Conservation (phyloP, 345 rosid species). For the Sisymbrium altissimum region DNA sequence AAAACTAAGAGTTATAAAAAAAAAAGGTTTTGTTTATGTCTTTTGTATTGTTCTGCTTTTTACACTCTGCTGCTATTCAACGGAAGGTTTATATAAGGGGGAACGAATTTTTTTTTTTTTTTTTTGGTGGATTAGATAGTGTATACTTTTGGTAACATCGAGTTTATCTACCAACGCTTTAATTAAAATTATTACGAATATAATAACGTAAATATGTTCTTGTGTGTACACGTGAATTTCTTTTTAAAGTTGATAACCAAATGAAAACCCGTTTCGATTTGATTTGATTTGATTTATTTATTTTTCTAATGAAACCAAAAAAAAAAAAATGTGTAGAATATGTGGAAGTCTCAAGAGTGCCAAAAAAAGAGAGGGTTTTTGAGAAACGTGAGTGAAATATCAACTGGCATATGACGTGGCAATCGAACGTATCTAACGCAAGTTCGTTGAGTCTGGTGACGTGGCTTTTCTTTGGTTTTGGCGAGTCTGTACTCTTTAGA, state of each 20-base stretch:
- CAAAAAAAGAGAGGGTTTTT: background rate
- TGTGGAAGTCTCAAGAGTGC: background rate
- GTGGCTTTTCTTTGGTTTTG: constrained; percentile 12
- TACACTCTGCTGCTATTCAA: background rate
- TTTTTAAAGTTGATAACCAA: constrained; percentile 33
- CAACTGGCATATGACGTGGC: constrained; percentile 19
- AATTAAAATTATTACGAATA: background rate
- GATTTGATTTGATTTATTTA: background rate
- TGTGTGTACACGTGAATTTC: constrained; percentile 32
- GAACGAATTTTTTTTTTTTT: constrained; percentile 1
- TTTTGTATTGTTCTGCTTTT: background rate
- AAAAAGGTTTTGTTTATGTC: background rate
- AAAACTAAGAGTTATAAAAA: background rate
- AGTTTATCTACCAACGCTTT: constrained; percentile 32
- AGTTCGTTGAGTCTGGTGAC: constrained; percentile 22
- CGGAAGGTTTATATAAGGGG: constrained; percentile 26
- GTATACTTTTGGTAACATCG: constrained; percentile 37
- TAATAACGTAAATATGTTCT: constrained; percentile 18
- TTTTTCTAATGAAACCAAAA: background rate
- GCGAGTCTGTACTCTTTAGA: constrained; percentile 20
- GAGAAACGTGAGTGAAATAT: constrained; percentile 33
- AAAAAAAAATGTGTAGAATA: background rate
- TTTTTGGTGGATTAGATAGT: constrained; percentile 26
- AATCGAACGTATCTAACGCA: constrained; percentile 30
- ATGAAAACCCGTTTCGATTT: constrained; percentile 19